These are phyloP conservation scores for Annona squamosa DNA, from an alignment of 164 flowering plant species.

Conservation along the genomic window DNA sequence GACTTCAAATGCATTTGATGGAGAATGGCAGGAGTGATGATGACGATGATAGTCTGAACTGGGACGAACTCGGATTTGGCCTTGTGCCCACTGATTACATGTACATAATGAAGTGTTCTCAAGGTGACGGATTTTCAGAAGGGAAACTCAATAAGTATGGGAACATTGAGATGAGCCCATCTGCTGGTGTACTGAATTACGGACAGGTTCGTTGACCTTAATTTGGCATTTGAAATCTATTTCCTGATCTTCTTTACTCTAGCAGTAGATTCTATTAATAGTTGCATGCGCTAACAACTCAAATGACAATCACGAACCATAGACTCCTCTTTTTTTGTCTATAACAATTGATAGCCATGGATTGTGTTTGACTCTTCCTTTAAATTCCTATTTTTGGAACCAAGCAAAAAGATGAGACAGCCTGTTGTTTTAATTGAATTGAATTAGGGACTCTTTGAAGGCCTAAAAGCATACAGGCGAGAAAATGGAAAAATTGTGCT, in stretches of 20 bases:
- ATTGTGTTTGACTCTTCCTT: too few relatives aligned
- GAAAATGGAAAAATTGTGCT: conserved; percentile 50
- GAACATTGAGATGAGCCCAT: conserved; percentile 64
- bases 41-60: conserved; percentile 48
- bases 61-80: conserved; percentile 66
- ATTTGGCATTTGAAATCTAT: not conserved
- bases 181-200: conserved; percentile 71
- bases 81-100: conserved; percentile 62
- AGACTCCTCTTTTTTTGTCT: too few relatives aligned
- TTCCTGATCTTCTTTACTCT: not conserved
- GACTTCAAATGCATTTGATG: not conserved
- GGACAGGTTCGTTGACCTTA: conserved; percentile 48
- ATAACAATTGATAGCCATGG: too few relatives aligned
- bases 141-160: conserved; percentile 51
- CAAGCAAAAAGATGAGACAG: not conserved
- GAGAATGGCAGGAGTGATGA: conserved; percentile 16
- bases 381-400: not conserved
- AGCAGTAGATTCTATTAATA: not conserved
- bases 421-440: not conserved
- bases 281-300: not conserved
- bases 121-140: conserved; percentile 25
- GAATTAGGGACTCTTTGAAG: conserved; percentile 73
- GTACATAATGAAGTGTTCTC: conserved; percentile 49
- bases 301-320: too few relatives aligned
- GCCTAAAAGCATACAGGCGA: conserved; percentile 70